Evolutionary conservation across 2,329 filamentous ascomycete genomes (phyloP).

Genomic region (Pestalotiopsis sp.): DNA sequence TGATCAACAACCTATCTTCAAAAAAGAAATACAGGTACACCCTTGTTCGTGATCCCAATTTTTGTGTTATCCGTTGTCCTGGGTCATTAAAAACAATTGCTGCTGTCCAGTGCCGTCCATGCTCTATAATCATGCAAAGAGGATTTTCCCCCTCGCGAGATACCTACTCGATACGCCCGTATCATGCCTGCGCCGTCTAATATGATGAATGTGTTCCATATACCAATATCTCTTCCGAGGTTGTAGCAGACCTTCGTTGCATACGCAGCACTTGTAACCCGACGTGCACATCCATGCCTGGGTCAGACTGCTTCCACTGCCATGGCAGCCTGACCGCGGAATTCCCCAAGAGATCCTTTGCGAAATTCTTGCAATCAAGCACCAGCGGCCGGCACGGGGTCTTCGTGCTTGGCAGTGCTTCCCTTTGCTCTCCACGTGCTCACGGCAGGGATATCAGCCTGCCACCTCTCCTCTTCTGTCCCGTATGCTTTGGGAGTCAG

Average conservation of each 20-base stretch:
- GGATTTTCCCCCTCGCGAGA: background rate
- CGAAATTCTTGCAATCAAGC: background rate
- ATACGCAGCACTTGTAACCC: background rate
- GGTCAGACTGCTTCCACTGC: background rate
- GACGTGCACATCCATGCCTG: background rate
- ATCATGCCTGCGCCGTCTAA: background rate
- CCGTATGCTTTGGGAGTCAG: constrained; percentile 92
- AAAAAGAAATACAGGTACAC: background rate
- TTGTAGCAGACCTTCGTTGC: background rate
- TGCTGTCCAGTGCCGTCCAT: background rate
- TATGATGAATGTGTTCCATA: background rate
- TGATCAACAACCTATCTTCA: background rate
- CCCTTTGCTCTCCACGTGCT: constrained; percentile 97
- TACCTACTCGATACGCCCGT: background rate
- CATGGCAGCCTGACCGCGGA: background rate
- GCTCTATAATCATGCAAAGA: background rate
- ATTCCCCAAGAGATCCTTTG: background rate
- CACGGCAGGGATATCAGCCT: constrained; percentile 91
- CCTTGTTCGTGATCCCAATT: background rate
- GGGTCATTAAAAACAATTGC: background rate
- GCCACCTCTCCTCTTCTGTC: constrained; percentile 85
- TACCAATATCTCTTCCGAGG: background rate
- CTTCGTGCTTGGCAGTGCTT: constrained; percentile 83
- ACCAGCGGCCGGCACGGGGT: constrained; percentile 39
- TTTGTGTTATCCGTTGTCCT: background rate